phyloP scores from a whole-genome alignment of 73 alveolate genomes.

The Uronychia setigera region DNA sequence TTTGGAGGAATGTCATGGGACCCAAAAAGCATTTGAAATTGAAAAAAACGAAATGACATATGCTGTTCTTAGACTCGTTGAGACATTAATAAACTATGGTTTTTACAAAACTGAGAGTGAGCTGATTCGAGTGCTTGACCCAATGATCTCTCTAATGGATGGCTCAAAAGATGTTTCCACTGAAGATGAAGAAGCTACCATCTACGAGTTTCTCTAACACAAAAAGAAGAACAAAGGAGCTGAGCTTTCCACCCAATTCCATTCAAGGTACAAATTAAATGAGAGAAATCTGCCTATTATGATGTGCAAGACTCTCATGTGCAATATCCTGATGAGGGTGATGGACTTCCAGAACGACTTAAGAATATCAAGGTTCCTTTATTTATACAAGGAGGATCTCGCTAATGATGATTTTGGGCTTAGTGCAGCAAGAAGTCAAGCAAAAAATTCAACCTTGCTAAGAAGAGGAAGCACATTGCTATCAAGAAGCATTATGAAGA shows the following conservation, averaged over 20 bases:
- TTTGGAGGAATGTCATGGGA: slow-evolving; percentile 6
- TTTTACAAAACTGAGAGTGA: slow-evolving; percentile 32
- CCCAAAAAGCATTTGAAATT: slow-evolving; percentile 28
- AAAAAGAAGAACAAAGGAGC: background rate
- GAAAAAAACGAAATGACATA: slow-evolving; percentile 32
- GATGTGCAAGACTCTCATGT: slow-evolving; percentile 33
- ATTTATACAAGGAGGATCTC: background rate
- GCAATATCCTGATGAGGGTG: slow-evolving; percentile 30
- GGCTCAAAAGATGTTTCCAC: slow-evolving; percentile 37
- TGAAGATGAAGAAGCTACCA: slow-evolving; percentile 24
- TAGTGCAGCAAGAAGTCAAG: background rate
- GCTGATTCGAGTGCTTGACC: slow-evolving; percentile 33
- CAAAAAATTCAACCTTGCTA: background rate
- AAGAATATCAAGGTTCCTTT: slow-evolving; percentile 19
- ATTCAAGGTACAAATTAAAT: slow-evolving; percentile 1
- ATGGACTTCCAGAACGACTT: slow-evolving; percentile 44
- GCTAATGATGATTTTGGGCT: background rate
- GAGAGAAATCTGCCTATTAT: slow-evolving; percentile 8
- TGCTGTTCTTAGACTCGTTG: slow-evolving; percentile 26
- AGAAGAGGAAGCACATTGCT: background rate
- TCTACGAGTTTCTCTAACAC: background rate
- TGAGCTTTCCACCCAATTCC: background rate
- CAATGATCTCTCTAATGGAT: slow-evolving; percentile 37
- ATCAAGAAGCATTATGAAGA: background rate
- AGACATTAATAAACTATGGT: slow-evolving; percentile 23